A percentile compares a stretch with the other conserved stretches of the same genome.
Conservation (phyloP, 495 filamentous ascomycete species). For the Sordaria brevicollis region DNA sequence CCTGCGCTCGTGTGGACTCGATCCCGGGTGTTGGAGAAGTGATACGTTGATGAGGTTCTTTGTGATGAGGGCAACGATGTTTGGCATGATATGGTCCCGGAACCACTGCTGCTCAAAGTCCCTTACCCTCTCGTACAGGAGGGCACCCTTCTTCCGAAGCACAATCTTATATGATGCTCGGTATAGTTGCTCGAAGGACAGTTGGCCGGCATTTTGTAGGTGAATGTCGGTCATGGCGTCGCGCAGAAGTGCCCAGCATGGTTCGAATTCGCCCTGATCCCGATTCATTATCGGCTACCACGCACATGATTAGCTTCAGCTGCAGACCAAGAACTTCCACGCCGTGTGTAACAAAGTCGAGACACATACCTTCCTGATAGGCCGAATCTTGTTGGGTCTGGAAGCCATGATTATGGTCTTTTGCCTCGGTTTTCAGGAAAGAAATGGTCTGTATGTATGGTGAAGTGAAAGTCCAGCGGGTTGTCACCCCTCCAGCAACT, state of each 20-base stretch:
- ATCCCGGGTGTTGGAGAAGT: constrained; percentile 34
- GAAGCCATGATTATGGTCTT: constrained; percentile 10
- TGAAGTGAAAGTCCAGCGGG: not conserved
- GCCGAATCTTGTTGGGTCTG: constrained; percentile 13
- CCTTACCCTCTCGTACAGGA: constrained; percentile 72
- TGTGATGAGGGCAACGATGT: constrained; percentile 52
- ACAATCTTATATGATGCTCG: constrained; percentile 96
- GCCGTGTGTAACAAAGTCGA: not conserved
- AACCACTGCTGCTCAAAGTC: constrained; percentile 76
- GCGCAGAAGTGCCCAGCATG: constrained; percentile 64
- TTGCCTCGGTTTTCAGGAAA: not conserved
- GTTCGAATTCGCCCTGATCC: constrained; percentile 55
- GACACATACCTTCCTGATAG: constrained; percentile 14
- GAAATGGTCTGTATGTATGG: not conserved
- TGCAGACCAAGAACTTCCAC: not conserved
- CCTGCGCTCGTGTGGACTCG: constrained; percentile 64
- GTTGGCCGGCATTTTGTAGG: constrained; percentile 74
- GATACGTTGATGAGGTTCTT: constrained; percentile 43
- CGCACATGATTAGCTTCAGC: not conserved
- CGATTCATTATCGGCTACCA: constrained; percentile 19
- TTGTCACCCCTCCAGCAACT: not conserved
- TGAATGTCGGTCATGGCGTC: constrained; percentile 78
- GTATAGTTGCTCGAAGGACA: constrained; percentile 95
- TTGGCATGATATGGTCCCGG: constrained; percentile 50
- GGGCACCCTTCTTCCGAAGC: constrained; percentile 70